These are phyloP conservation scores for Kluyveromyces starmeri DNA, from an alignment of 805 yeast species.

Conservation along the genomic window DNA sequence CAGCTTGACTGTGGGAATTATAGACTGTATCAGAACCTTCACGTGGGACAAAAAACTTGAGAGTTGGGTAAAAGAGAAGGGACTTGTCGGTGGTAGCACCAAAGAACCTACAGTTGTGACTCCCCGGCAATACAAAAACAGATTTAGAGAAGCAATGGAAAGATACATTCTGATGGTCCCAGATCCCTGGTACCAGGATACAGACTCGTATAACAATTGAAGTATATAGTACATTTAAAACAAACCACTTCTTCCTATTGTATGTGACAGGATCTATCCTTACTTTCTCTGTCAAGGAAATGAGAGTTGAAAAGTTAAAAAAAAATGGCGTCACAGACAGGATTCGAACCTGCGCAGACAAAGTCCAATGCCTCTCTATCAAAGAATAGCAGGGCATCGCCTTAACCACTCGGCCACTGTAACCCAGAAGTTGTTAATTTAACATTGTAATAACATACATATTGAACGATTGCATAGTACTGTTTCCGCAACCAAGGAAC, in stretches of 20 bases:
- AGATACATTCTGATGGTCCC: constrained; percentile 92
- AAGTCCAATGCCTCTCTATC: constrained; percentile 76
- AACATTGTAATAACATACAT: too few relatives aligned
- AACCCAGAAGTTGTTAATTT: constrained; percentile 33
- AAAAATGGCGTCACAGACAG: constrained; percentile 89
- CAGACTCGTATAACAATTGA: constrained; percentile 5
- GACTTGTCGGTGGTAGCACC: constrained; percentile 75
- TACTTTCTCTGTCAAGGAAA: too few relatives aligned
- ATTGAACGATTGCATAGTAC: too few relatives aligned
- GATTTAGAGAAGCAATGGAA: constrained; percentile 98
- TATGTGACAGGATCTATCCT: too few relatives aligned
- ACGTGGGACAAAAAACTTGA: constrained; percentile 99
- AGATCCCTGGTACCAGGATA: constrained; percentile 43
- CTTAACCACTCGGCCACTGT: constrained; percentile 92
- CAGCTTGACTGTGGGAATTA: constrained; percentile 84
- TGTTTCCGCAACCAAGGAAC: too few relatives aligned
- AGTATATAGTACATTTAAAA: not conserved
- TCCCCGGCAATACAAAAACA: constrained; percentile 86
- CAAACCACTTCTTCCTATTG: too few relatives aligned
- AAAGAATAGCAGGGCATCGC: constrained; percentile 77
- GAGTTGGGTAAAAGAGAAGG: constrained; percentile 97
- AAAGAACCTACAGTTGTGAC: constrained; percentile 96
- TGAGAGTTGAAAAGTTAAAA: constrained; percentile 22
- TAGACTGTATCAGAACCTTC: constrained; percentile 87
- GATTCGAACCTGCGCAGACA: constrained; percentile 99